Base-by-base conservation (phyloP, 768 basidiomycete genomes). In the Leucosporidium creatinivorum region DNA sequence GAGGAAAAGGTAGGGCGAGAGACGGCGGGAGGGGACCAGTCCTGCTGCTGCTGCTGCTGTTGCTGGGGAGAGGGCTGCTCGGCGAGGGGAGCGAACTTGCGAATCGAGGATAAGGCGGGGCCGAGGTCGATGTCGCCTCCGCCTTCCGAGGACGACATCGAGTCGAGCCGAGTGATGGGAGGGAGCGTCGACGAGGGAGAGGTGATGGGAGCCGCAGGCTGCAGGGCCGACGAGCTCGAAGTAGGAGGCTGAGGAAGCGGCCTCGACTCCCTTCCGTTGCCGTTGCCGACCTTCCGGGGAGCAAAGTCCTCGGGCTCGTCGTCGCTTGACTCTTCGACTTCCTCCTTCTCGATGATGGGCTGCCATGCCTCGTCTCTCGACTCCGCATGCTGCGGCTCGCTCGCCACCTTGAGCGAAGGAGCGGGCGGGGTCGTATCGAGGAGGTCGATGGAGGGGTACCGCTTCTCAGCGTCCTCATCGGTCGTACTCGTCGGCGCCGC, bases 121-220 rank as follows among this genome's bases (percentile, higher is more conserved):
- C 65, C 69, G 21, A 73, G 62, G 28, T 73, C 69, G 65, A 74
- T 69, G 0, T 68, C 67, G 18, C 72, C 73, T 23, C 54, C 66
- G 10, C 52, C 59, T 2, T 31, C 63, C 1, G 19, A 25, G 21
- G 33, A 55, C 6, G 65, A 52, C 6, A 52, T n/a, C 21, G 50
- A 61, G 9, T 30, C 23, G 30, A 39, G 25, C 13, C 44, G 58
- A 8, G 23, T 25, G 25, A 59, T 59, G n/a, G 58, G 44, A 19
- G 58, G 58, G 6, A 57, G 28, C 10, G 15, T 36, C 30, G 66
- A 62, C 17, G 61, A 39, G 23, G 8, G 3, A 13, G 39, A 44
- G 39, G 39, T 44, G 39, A 44, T 44, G 13, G 39, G 8, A 10
- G 39, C 39, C 8, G 39, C 39, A 13, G 39, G 39, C 15, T 44